phyloP scores from a whole-genome alignment of 2,329 filamentous ascomycete species.

The Trichoderma semiorbis region DNA sequence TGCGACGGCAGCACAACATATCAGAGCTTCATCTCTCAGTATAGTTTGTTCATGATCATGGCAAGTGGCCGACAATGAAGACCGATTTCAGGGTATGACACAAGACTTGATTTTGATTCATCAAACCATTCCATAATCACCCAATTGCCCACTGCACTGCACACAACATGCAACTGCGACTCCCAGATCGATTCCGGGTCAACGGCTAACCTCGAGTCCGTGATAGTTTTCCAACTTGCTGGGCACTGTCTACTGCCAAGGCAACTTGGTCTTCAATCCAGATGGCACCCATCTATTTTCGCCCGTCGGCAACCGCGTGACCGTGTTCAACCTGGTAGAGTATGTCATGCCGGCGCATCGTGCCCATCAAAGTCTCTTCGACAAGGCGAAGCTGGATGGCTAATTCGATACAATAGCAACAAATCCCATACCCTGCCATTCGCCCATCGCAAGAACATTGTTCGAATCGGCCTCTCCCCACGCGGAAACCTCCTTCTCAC shows the following conservation, averaged over 20 bases:
- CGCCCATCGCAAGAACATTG: constrained; percentile 89
- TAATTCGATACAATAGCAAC: constrained; percentile 57
- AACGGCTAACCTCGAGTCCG: background rate
- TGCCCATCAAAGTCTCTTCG: background rate
- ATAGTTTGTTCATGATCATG: constrained; percentile 27
- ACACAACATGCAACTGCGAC: background rate
- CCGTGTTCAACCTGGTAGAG: constrained; percentile 95
- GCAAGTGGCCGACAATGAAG: constrained; percentile 71
- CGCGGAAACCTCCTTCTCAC: constrained; percentile 89
- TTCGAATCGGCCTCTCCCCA: constrained; percentile 81
- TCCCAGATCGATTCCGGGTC: background rate
- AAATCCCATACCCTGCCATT: constrained; percentile 86
- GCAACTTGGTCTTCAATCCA: constrained; percentile 93
- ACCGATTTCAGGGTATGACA: constrained; percentile 87
- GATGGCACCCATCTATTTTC: constrained; percentile 95
- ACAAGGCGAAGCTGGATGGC: background rate
- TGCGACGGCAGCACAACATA: constrained; percentile 12
- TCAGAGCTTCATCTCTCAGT: constrained; percentile 5
- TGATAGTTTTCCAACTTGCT: constrained; percentile 92
- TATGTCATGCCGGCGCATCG: constrained; percentile 41
- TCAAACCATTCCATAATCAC: background rate
- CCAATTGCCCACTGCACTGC: background rate
- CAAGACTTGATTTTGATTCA: background rate
- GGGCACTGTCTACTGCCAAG: constrained; percentile 96
- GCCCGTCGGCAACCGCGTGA: constrained; percentile 92